phyloP scores from a whole-genome alignment of 2,329 filamentous ascomycete genomes.

The Aureobasidium mangrovei region DNA sequence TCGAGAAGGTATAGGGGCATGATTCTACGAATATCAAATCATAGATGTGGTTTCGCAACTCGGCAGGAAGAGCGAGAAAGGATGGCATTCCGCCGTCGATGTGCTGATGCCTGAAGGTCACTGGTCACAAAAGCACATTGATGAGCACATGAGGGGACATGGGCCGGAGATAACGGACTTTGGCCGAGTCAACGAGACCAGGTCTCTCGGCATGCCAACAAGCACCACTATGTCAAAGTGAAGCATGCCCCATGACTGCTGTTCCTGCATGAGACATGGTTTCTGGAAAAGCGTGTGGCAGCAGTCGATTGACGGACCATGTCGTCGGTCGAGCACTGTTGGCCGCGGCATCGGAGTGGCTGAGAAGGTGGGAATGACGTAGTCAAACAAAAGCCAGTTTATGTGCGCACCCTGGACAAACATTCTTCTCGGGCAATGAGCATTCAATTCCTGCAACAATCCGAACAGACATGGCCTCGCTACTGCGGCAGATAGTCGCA shows the following conservation, averaged over 20 bases:
- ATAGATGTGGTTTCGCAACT: constrained; percentile 17
- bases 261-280: too few species aligned
- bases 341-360: too few species aligned
- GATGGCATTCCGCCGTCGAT: constrained; percentile 3
- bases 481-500: constrained; percentile 86
- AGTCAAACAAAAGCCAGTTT: too few species aligned
- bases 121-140: constrained; percentile 5
- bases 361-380: too few species aligned
- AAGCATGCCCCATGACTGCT: too few species aligned
- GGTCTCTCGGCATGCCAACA: not conserved
- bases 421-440: too few species aligned
- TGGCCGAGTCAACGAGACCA: not conserved
- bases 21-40: constrained; percentile 12
- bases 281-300: too few species aligned
- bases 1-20: constrained; percentile 2
- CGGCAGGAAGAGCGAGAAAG: constrained; percentile 15
- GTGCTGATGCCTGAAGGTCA: not conserved
- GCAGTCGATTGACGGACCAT: too few species aligned
- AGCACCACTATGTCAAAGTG: not conserved
- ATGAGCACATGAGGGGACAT: constrained; percentile 5
- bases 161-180: not conserved
- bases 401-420: too few species aligned
- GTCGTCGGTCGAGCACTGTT: too few species aligned
- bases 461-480: constrained; percentile 45
- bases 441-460: not conserved